Conservation (phyloP, 306 rosid species). For the Betula pendula region DNA sequence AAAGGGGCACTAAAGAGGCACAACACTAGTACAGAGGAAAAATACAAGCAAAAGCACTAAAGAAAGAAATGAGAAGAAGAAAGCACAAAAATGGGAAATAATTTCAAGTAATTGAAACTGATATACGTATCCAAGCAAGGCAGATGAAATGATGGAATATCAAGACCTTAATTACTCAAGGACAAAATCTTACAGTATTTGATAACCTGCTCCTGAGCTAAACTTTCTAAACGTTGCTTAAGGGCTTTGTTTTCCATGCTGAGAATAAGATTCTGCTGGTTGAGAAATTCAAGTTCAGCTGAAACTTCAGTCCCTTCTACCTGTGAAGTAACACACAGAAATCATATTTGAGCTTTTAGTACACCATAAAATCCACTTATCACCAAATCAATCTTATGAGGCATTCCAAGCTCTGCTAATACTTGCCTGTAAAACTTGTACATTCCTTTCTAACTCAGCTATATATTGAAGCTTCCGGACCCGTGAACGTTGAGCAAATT, state of each 20-base stretch:
- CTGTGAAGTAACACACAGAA: conserved; percentile 47
- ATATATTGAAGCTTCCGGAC: conserved; percentile 98
- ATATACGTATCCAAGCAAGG: neutral
- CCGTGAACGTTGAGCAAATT: conserved; percentile 98
- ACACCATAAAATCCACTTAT: conserved; percentile 15
- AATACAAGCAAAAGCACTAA: neutral
- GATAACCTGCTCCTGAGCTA: conserved; percentile 94
- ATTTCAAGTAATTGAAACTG: neutral
- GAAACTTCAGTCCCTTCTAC: conserved; percentile 93
- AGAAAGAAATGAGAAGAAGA: neutral
- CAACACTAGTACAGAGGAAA: neutral
- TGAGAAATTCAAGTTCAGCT: conserved; percentile 93
- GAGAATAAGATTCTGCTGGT: conserved; percentile 88
- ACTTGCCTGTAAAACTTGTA: conserved; percentile 90
- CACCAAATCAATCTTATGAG: conserved; percentile 4
- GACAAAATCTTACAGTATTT: conserved; percentile 72
- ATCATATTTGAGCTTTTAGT: conserved; percentile 25
- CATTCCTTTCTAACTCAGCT: conserved; percentile 97
- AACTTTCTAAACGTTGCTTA: conserved; percentile 87
- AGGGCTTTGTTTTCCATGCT: conserved; percentile 98
- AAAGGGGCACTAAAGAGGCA: too few species aligned
- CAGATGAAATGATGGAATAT: neutral
- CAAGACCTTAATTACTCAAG: conserved; percentile 15
- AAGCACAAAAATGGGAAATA: neutral
- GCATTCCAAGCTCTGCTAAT: conserved; percentile 28